Evolutionary conservation across 371 early-diverging fungal species (phyloP).

Genomic region (Mortierella sp.): DNA sequence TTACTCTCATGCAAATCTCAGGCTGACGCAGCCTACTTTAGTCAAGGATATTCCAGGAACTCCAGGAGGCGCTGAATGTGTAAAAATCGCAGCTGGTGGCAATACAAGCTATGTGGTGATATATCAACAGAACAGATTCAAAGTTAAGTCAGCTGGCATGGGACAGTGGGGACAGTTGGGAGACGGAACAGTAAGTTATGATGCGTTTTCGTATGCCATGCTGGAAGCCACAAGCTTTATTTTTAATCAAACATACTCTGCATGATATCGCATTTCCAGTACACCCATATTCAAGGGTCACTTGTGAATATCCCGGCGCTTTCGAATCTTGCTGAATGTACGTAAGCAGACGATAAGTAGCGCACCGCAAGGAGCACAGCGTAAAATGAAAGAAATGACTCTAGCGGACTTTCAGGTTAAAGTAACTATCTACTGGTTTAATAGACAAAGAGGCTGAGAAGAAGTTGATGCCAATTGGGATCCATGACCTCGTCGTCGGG

Average conservation of each 20-base stretch:
- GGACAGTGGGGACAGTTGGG: conserved; percentile 61
- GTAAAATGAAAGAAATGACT: neutral
- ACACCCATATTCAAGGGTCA: conserved; percentile 53
- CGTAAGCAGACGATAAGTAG: conserved; percentile 3
- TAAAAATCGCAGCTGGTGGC: conserved; percentile 57
- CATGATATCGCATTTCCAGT: neutral
- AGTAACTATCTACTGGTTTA: neutral
- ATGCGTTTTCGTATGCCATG: neutral
- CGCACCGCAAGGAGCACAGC: neutral
- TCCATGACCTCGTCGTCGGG: conserved; percentile 51
- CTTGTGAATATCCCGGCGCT: conserved; percentile 46
- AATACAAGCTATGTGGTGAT: conserved; percentile 55
- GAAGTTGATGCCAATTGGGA: conserved; percentile 49
- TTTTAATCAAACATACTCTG: neutral
- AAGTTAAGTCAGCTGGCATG: conserved; percentile 56
- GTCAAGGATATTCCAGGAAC: conserved; percentile 36
- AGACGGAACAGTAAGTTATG: conserved; percentile 43
- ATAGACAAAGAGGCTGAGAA: conserved; percentile 48
- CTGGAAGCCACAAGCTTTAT: neutral
- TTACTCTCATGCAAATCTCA: conserved; percentile 44
- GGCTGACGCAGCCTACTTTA: conserved; percentile 37
- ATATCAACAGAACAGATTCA: conserved; percentile 31
- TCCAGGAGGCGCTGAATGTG: conserved; percentile 23
- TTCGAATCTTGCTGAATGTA: conserved; percentile 56
- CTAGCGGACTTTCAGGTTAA: neutral